Percentiles rank a stretch among this genome's conserved stretches.
Evolutionary conservation across 1,284 basidiomycete species (phyloP).

Genomic region (Tilletiopsis washingtonensis): DNA sequence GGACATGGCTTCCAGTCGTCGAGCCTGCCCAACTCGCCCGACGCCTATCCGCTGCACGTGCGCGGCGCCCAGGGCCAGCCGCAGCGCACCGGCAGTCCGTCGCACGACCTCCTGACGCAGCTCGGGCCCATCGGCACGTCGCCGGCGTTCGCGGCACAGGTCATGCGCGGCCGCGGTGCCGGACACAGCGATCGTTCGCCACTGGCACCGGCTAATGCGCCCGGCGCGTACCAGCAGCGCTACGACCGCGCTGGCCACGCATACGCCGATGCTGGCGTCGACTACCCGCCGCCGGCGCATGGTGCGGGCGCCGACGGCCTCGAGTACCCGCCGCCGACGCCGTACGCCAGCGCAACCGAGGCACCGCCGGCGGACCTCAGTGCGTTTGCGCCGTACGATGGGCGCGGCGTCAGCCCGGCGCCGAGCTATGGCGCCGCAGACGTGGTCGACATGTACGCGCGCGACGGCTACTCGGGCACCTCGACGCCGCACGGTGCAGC

Average conservation of each 20-base stretch:
- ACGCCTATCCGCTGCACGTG: slow-evolving; percentile 13
- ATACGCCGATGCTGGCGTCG: slow-evolving; percentile 12
- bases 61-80: slow-evolving; percentile 2
- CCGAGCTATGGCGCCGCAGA: background rate
- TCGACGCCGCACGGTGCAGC: background rate
- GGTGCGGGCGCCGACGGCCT: slow-evolving; percentile 17
- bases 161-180: slow-evolving; percentile 7
- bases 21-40: slow-evolving; percentile 8
- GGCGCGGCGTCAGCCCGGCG: background rate
- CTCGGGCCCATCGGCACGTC: slow-evolving; percentile 36
- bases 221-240: background rate
- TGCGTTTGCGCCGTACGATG: slow-evolving; percentile 7
- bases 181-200: slow-evolving; percentile 6
- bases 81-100: background rate
- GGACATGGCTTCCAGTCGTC: slow-evolving; percentile 4
- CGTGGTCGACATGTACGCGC: background rate
- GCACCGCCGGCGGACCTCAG: slow-evolving; percentile 3
- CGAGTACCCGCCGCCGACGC: slow-evolving; percentile 15
- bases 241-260: background rate
- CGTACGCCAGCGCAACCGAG: background rate
- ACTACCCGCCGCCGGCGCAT: slow-evolving; percentile 21
- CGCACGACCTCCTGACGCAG: slow-evolving; percentile 6
- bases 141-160: slow-evolving; percentile 29
- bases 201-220: slow-evolving; percentile 1
- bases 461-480: background rate